Evolutionary conservation across 257 asterid species (phyloP).

Genomic region (Jasminum sambac): DNA sequence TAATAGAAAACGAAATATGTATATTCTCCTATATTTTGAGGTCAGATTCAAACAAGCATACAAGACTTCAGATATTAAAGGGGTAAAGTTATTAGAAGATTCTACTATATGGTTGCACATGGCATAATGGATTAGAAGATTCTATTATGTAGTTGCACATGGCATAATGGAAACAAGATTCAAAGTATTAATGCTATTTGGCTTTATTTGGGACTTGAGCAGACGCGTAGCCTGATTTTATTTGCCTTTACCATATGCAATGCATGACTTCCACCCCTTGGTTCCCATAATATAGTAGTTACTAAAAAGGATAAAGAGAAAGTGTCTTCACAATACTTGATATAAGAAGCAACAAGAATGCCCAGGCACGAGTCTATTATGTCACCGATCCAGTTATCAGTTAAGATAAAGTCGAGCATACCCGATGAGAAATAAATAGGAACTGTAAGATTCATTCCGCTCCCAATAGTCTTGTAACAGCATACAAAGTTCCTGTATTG

Average conservation of each 20-base stretch:
- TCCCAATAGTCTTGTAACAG: slow-evolving; percentile 85
- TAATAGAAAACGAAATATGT: background rate
- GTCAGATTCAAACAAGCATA: background rate
- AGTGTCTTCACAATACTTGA: slow-evolving; percentile 5
- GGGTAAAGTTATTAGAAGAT: too few relatives aligned
- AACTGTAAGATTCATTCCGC: slow-evolving; percentile 72
- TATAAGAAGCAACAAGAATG: slow-evolving; percentile 5
- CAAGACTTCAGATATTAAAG: background rate
- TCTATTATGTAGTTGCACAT: background rate
- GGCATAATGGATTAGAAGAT: background rate
- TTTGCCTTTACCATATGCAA: background rate
- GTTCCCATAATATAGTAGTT: background rate
- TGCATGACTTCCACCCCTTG: slow-evolving; percentile 2
- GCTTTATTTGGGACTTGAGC: background rate
- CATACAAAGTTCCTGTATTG: slow-evolving; percentile 85
- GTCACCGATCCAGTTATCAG: background rate
- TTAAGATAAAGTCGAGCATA: slow-evolving; percentile 29
- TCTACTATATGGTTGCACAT: too few relatives aligned
- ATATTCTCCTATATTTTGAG: background rate
- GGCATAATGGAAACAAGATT: background rate
- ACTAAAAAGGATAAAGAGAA: background rate
- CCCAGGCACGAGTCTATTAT: background rate
- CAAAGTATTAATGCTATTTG: background rate
- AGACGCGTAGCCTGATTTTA: background rate
- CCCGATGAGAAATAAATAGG: slow-evolving; percentile 95